Conservation (phyloP, 257 asterid species). For the Capsicum pubescens region DNA sequence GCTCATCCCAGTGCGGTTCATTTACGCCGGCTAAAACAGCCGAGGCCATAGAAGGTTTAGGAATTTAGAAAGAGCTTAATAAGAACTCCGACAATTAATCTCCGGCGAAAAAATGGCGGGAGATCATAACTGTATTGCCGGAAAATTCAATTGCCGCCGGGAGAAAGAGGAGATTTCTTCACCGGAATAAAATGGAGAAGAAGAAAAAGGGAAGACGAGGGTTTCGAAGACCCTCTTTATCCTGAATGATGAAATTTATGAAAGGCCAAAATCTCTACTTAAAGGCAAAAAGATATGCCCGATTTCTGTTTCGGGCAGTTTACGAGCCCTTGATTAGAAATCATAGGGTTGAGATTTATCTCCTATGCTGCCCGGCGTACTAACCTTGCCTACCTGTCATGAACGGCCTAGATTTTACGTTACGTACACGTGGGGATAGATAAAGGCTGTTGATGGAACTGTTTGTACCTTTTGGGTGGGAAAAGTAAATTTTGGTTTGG, state of each 20-base stretch:
- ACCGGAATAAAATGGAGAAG: background rate
- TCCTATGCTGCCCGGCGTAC: constrained; percentile 32
- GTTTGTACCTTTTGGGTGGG: constrained; percentile 32
- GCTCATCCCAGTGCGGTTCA: constrained; percentile 41
- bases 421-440: constrained; percentile 32
- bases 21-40: constrained; percentile 43
- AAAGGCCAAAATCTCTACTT: constrained; percentile 32
- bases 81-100: constrained; percentile 18
- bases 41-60: constrained; percentile 36
- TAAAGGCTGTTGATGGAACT: background rate
- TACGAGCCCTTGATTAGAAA: constrained; percentile 29
- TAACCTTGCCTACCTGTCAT: constrained; percentile 38
- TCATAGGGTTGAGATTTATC: constrained; percentile 25
- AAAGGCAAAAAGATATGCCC: constrained; percentile 45
- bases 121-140: constrained; percentile 35
- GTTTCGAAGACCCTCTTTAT: constrained; percentile 35
- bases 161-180: background rate
- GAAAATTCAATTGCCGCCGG: constrained; percentile 27
- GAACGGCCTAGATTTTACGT: constrained; percentile 39
- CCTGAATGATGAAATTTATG: constrained; percentile 18
- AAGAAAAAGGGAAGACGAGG: constrained; percentile 14
- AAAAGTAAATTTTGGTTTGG: background rate
- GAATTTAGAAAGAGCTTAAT: background rate
- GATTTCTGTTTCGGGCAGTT: constrained; percentile 41
- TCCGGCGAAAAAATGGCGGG: constrained; percentile 40